Evolutionary conservation across 306 rosid genomes (phyloP), one percentile per base, ranked within the genome.

Genomic region (Citrullus colocynthis): DNA sequence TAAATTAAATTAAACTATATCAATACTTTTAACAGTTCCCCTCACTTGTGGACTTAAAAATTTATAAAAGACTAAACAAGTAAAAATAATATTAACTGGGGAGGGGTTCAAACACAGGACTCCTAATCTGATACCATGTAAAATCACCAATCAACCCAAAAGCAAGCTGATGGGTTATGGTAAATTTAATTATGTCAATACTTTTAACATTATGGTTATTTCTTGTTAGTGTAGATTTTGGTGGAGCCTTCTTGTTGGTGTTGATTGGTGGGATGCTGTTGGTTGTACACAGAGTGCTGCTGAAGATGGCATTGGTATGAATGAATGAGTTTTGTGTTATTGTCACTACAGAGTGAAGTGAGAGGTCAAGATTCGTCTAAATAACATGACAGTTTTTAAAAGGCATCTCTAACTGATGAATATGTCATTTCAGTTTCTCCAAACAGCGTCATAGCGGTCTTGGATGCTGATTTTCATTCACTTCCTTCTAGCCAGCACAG

Each of bases 181-280:
- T 48, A 48, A 5, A 48, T 48, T 5, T 48, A 48, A 9, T 48
- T 48, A 48, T 48, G 9, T 13, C 54, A 48, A 48, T 48, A 48
- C 16, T 48, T 48, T 48, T 3, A 48, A 48, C n/a, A 17, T 16
- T 9, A 16, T 52, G 57, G 57, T 52, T 16, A 52, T 71, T 78
- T 77, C 70, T 63, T 48, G 34, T 77, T 37, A 45, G 80, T 75
- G 80, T 90, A 95, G 99, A 86, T 95, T 95, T 89, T 95, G 99
- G 99, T 95, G 99, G 99, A 95, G 99, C 86, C 96, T 95, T 85
- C 85, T 91, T 83, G 97, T 91, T 84, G 98, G 99, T 58, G 99
- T 95, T 85, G 98, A 95, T 88, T 95, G 99, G 97, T 95, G 99
- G 99, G 99, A 95, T 89, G 99, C 99, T 76, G 97, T 95, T 80